Base-by-base conservation (phyloP, 139 green algal genomes). In the Picochlorum sp. region DNA sequence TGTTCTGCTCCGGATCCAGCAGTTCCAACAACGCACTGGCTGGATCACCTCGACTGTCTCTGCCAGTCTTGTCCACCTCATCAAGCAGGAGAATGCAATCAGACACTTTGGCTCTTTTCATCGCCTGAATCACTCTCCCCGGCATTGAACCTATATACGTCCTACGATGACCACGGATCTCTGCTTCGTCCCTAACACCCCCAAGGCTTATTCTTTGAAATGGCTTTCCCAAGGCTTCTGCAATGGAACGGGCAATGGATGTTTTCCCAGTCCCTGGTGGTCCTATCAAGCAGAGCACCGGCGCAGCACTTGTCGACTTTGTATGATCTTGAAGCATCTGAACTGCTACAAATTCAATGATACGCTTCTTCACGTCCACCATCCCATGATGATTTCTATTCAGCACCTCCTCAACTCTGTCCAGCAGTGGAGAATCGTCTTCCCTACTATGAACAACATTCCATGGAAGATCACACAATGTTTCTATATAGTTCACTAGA, bases 121-220 rank as follows among this genome's bases (percentile, higher is more conserved):
- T 23, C 10, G 61, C 34, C n/a, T 59, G 14, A 21, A 66, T 44
- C n/a, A 71, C 23, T 24, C 30, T 38, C 52, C 92, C 93, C 10
- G 93, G 93, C 90, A 98, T 97, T 21, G 93, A 92, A 18, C 93
- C 93, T 8, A 98, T 88, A 76, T 98, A 98, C 1, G 93, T 98
- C 16, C 93, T 81, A 47, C 92, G 70, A 72, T 95, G 87, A 16
- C 81, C 90, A 69, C 96, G 95, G 68, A 98, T 67, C 71, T 98
- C 92, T 2, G 91, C 88, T 45, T 96, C 91, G 67, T 98, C 92
- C 20, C 85, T 84, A 60, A 98, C 80, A 2, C 92, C 92, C 1
- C 90, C 91, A 28, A 97, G 86, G 44, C 69, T 85, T 71, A 97
- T 95, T 62, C 91, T 78, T 79, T 84, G 90, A 75, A 95, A 96